A percentile compares a stretch with the other conserved stretches of the same genome.
Conservation (phyloP, 345 rosid genomes). For the Jatropha curcas region DNA sequence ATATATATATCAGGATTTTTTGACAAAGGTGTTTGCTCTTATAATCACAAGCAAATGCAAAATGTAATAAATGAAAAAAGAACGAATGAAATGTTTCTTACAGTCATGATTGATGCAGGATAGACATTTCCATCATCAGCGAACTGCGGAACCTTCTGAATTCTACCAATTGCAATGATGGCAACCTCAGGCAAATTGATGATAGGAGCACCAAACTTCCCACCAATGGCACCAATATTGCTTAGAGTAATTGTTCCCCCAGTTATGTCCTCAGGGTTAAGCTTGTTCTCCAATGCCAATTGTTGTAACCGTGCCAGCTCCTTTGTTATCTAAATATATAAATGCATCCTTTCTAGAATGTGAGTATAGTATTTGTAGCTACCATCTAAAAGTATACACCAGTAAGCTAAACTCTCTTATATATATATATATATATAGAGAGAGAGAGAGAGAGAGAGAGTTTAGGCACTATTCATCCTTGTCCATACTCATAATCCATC, state of each 20-base stretch:
- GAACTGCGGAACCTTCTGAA: constrained; percentile 72
- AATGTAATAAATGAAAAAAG: neutral
- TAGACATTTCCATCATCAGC: constrained; percentile 58
- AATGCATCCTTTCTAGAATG: neutral
- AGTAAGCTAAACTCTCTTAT: neutral
- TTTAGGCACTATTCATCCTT: neutral
- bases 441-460: too few species aligned
- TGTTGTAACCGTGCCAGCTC: constrained; percentile 77
- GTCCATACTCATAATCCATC: neutral
- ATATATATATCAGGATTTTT: neutral
- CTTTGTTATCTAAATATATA: constrained; percentile 56
- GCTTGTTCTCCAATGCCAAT: constrained; percentile 66
- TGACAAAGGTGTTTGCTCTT: neutral
- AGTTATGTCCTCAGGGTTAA: constrained; percentile 64
- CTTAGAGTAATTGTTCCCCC: constrained; percentile 92
- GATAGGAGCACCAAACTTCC: constrained; percentile 86
- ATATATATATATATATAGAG: too few species aligned
- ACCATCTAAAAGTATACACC: neutral
- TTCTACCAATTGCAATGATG: constrained; percentile 84
- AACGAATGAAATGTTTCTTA: constrained; percentile 31
- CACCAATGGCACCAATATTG: constrained; percentile 92
- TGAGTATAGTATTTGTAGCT: neutral
- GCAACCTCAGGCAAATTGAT: constrained; percentile 91
- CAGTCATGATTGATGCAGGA: constrained; percentile 76
- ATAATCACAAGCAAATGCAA: neutral